A percentile compares a stretch with the other conserved stretches of the same genome.
These are phyloP conservation scores for Aspergillus funiculosus DNA, from an alignment of 495 filamentous ascomycete genomes.

Conservation along the genomic window DNA sequence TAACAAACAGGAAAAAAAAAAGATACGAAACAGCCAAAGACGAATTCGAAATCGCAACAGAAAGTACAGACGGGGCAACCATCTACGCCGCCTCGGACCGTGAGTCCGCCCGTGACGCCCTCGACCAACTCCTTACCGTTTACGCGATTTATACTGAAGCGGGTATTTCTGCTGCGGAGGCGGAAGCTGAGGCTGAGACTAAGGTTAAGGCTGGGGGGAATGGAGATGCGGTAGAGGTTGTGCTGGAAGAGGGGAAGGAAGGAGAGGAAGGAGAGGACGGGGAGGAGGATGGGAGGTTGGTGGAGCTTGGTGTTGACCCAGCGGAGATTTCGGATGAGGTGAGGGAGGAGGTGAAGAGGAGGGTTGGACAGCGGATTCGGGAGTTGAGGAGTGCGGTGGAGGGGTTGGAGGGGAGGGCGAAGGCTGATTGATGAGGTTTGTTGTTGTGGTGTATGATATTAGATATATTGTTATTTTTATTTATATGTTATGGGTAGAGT, in stretches of 20 bases:
- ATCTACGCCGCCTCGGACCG: slow-evolving; percentile 47
- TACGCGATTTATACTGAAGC: slow-evolving; percentile 40
- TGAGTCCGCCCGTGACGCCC: slow-evolving; percentile 40
- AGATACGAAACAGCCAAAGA: slow-evolving; percentile 41
- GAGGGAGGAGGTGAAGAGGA: slow-evolving; percentile 33
- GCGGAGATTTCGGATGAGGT: slow-evolving; percentile 22
- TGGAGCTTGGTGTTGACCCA: slow-evolving; percentile 35
- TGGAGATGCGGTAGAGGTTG: background rate
- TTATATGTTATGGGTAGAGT: background rate
- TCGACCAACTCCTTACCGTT: slow-evolving; percentile 33
- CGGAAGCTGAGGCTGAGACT: slow-evolving; percentile 5
- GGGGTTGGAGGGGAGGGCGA: slow-evolving; percentile 38
- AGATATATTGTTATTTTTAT: background rate
- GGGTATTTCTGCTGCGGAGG: no score
- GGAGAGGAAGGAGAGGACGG: background rate
- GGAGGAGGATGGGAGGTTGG: slow-evolving; percentile 13
- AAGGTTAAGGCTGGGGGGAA: background rate
- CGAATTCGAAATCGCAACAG: slow-evolving; percentile 46
- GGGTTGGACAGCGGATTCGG: slow-evolving; percentile 38
- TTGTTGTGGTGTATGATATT: background rate
- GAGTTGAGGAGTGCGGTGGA: slow-evolving; percentile 42
- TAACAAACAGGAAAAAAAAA: slow-evolving; percentile 1
- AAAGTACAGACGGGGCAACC: slow-evolving; percentile 37
- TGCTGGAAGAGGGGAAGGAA: slow-evolving; percentile 3
- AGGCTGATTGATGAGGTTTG: slow-evolving; percentile 23